Base-by-base conservation (phyloP, 1,139 yeast genomes). In the Lodderomyces margitis region DNA sequence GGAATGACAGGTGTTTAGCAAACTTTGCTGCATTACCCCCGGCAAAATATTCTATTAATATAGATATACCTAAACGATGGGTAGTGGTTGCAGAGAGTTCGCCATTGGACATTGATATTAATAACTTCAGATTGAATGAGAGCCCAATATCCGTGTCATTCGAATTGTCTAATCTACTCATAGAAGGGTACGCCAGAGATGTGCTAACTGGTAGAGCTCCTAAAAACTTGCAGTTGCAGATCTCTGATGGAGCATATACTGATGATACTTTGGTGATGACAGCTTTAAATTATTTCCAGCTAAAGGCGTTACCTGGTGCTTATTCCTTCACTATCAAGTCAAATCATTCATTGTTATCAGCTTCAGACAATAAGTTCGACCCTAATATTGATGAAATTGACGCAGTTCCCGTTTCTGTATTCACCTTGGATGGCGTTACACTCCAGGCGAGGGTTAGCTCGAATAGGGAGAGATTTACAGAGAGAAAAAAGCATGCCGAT, bases 111-210 rank as follows among this genome's bases (percentile, higher is more conserved):
- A 59, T 79, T 14, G 95, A 87, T 59, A 58, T 83, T 37, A 89
- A 83, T 51, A 81, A 83, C 46, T 64, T 87, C 14, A 59, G 69
- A 36, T 57, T 81, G 33, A 59, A 62, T 20, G 58, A 67, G 4
- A 14, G 37, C 2, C 12, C 28, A 5, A 38, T 53, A 3, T 25
- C 37, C 4, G 57, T 56, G 0, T 48, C 46, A 3, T 72, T 48
- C 46, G 53, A 54, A 36, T 66, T 84, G 46, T 66, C 68, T 40
- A 68, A 68, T 47, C 65, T 83, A 12, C 55, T 85, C 10, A 64
- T 91, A 14, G 94, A 91, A 58, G 96, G 95, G 0, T 81, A 77
- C 61, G 83, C 86, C 0, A 61, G 66, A 42, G 82, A 81, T 46
- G 58, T 65, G 2, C 47, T 48, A 4, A 51, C 51, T 3, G 68